Evolutionary conservation across 2,329 filamentous ascomycete genomes (phyloP), one percentile per base, ranked within the genome.

Genomic region (Paecilomyces dactylethromorphus): DNA sequence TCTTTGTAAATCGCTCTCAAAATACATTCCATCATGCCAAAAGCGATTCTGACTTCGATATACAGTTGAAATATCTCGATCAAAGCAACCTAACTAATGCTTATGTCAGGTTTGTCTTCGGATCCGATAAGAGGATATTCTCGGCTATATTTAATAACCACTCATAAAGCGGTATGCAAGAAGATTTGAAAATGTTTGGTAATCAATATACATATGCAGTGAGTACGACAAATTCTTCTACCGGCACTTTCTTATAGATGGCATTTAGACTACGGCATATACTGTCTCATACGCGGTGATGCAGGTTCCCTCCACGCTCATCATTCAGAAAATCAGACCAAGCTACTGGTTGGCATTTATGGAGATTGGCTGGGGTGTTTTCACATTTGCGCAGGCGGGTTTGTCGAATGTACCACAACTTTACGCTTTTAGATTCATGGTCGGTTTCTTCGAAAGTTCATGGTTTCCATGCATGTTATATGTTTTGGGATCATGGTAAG

Each of bases 351-450:
- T 73, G n/a, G 67, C 66, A 3, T 50, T 63, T 3, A 71, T 67
- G 60, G 70, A 71, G 58, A 59, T 72, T 49, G 63, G 65, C 53
- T 74, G 70, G 70, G 65, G 62, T 18, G 57, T 60, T 8, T 68
- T 66, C 52, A 74, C 70, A 7, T 70, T 73, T 49, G 59, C 59
- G 3, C 59, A 61, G 32, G 68, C 69, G 0, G 67, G 63, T 2
- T 60, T 66, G 45, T 54, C 57, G 8, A 67, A 58, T 31, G 57
- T 58, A 8, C 54, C 56, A 10, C 64, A 72, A 32, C 62, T 74
- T 32, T 71, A 71, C 26, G 71, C 66, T 5, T 69, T 72, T 56
- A 65, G 71, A 8, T 74, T 74, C 50, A 51, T 74, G 15, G 60
- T 74, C 7, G 71, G 70, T 5, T 59, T 73, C 21, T 71, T 72